Evolutionary conservation across 345 rosid genomes (phyloP), one percentile per base, ranked within the genome.

Genomic region (Excoecaria cochinchinensis): DNA sequence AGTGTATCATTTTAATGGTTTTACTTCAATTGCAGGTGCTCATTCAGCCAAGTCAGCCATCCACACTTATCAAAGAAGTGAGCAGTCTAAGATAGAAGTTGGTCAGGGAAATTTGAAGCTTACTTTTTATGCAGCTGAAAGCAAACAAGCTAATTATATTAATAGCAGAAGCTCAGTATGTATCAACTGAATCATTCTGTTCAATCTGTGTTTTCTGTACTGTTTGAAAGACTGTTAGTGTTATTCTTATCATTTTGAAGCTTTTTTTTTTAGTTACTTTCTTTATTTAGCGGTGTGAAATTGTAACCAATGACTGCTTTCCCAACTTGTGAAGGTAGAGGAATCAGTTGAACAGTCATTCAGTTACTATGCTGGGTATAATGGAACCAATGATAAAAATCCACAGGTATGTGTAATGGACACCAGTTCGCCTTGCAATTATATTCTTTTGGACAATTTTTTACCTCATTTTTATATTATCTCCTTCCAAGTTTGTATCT

Each of bases 71-170:
- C 89, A 59, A 63, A 81, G 78, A 47, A 80, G 81, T 55, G 83
- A 79, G 69, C 79, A 83, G 68, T 86, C 96, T 48, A 69, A 56
- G 62, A 21, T 87, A 78, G 89, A 89, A 70, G 77, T 93, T 83
- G 97, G 91, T 80, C 88, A 87, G 65, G 94, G 91, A 76, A 82
- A 90, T 82, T 67, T 93, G 68, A 93, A 81, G 90, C 93, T 95
- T 72, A 76, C 82, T 12, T 82, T 88, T 73, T 85, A 94, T 59
- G 76, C 89, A 36, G 79, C 83, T 79, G 79, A 81, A 69, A 86
- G 84, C 77, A 85, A 82, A 74, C 44, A 60, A 44, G 65, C 72
- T 63, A 86, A 76, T 57, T 93, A 93, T 86, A 51, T 76, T 67
- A 90, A 91, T 84, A 82, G 77, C 71, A 85, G 82, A 85, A 91